Evolutionary conservation across 2,329 filamentous ascomycete species (phyloP), one percentile per base, ranked within the genome.

Genomic region (Ophiostoma fasciatum): DNA sequence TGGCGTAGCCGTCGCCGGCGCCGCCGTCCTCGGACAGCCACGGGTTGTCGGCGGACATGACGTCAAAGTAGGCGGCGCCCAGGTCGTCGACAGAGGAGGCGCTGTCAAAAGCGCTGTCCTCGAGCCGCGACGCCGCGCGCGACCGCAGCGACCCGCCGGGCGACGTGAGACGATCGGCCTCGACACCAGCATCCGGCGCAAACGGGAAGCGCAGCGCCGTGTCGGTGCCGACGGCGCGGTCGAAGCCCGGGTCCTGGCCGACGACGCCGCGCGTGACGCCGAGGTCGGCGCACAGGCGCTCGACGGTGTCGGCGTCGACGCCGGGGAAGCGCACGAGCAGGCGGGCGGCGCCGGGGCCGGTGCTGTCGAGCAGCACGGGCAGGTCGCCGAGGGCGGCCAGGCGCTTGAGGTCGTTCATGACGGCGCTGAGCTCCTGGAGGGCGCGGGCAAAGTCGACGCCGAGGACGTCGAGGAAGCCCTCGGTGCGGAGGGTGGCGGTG

Each of bases 301-400:
- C 83, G 0, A 94, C 80, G 0, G 82, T 82, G 13, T 78, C 72
- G 1, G 75, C 75, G 49, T 96, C 88, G 42, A 90, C 87, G 4
- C 90, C 90, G 0, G 87, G 85, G 50, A 98, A 96, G 21, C 85
- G 78, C 2, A 96, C 75, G 23, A 85, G 75, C 4, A 94, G 60
- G 0, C 72, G 69, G 5, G 73, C 73, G 23, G 68, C 63, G 10
- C 20, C 8, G 26, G 71, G 68, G 46, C 9, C 20, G 7, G 7
- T 10, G 4, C 17, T 15, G 27, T 83, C 73, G 35, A 94, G 67
- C 0, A 73, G 66, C 23, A 96, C 73, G 0, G 88, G 85, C 15
- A 98, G 61, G 51, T 94, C 85, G 2, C 90, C 90, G 1, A 96
- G 57, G 1, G 66, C 60, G 1, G 84, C 72, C 1, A 98, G 63